Evolutionary conservation across 345 rosid species (phyloP).

Genomic region (Sisymbrium irio): DNA sequence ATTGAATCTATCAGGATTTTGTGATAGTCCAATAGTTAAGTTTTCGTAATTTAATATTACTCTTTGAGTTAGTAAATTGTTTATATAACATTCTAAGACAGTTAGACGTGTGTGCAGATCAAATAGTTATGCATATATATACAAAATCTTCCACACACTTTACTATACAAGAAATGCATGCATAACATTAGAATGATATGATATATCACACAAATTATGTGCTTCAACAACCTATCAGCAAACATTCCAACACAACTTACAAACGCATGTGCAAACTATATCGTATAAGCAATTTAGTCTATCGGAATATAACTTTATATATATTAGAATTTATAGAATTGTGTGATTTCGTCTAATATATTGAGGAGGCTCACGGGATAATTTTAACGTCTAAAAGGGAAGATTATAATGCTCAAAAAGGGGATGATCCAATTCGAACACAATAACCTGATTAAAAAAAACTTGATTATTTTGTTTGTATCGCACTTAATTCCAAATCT

Average conservation of each 20-base stretch:
- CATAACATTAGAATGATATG: not conserved
- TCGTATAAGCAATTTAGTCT: not conserved
- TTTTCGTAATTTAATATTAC: not conserved
- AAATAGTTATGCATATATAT: not conserved
- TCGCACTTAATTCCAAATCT: not conserved
- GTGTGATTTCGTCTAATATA: not conserved
- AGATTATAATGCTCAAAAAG: not conserved
- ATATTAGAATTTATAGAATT: not conserved
- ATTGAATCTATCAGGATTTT: not conserved
- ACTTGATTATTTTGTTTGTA: too few species aligned
- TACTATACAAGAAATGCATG: slow-evolving; percentile 15
- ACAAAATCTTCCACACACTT: not conserved
- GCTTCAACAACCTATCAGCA: slow-evolving; percentile 27
- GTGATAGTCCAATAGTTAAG: not conserved
- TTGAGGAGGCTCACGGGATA: not conserved
- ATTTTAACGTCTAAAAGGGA: not conserved
- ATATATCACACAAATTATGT: slow-evolving; percentile 20
- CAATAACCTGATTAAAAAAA: too few species aligned
- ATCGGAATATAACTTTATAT: not conserved
- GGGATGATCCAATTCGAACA: too few species aligned
- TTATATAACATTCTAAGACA: not conserved
- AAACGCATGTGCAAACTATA: not conserved
- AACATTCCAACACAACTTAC: slow-evolving; percentile 6
- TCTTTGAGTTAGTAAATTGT: not conserved
- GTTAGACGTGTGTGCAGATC: not conserved